Conservation (phyloP, 371 early-diverging fungal genomes). For the Lichtheimia hyalospora region DNA sequence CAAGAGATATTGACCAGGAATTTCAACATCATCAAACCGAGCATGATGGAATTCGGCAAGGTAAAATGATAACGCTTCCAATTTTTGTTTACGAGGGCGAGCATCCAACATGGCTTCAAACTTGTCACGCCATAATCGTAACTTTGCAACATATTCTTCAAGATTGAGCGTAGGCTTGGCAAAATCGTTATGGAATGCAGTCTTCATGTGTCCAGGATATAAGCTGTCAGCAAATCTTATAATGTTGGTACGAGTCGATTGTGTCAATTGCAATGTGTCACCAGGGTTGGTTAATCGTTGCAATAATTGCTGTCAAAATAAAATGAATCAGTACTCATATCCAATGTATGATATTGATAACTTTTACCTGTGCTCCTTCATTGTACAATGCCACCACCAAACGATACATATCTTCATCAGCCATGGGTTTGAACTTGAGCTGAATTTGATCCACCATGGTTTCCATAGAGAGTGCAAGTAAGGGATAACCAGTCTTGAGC, state of each 20-base stretch:
- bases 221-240: constrained; percentile 83
- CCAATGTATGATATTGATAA: background rate
- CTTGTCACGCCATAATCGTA: constrained; percentile 87
- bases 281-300: constrained; percentile 62
- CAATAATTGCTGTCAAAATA: constrained; percentile 55
- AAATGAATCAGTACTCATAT: background rate
- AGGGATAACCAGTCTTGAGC: constrained; percentile 94
- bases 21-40: constrained; percentile 96
- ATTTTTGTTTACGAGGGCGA: constrained; percentile 77
- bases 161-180: constrained; percentile 78
- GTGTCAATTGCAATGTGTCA: constrained; percentile 67
- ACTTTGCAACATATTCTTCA: constrained; percentile 75
- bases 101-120: constrained; percentile 83
- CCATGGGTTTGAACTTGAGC: constrained; percentile 86
- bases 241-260: constrained; percentile 82
- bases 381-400: constrained; percentile 86
- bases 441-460: constrained; percentile 97
- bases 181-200: constrained; percentile 89
- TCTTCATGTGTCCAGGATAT: constrained; percentile 72
- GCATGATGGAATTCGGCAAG: constrained; percentile 97
- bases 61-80: constrained; percentile 87
- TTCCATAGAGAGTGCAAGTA: constrained; percentile 94
- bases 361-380: constrained; percentile 82
- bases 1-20: constrained; percentile 96
- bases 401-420: constrained; percentile 96